Base-by-base conservation (phyloP, 2,329 filamentous ascomycete genomes). In the Sporothrix pallida region DNA sequence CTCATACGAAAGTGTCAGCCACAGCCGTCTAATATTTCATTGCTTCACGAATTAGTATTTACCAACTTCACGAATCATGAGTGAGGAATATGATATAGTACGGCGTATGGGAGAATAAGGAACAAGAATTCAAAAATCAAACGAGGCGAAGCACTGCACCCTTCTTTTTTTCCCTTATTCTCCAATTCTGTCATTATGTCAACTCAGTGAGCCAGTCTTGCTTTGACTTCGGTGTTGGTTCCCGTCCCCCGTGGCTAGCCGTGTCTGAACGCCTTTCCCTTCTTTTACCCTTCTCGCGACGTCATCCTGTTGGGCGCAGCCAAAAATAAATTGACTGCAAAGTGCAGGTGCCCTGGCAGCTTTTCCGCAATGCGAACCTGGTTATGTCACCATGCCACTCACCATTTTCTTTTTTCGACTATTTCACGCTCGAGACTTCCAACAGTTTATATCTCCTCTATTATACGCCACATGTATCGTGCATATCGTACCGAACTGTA, bases 281-380 rank as follows among this genome's bases (percentile, higher is more conserved):
- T 37, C 31, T 37, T 37, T 37, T 37, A 7, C 7, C 31, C 31
- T 7, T 15, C 26, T 71, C 54, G 13, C 56, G 54, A 71, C 56
- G 70, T 71, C 70, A 50, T 71, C 50, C 54, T 56, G 31, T 20
- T 42, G 52, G 68, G 52, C 69, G 69, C 69, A 71, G 69, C 69
- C 69, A 71, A 71, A 71, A 62, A 71, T 48, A 70, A 70, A 63
- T 26, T 56, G 56, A n/a, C 52, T 15, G 5, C 26, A 37, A 60
- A 37, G 23, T 6, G 2, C 17, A 31, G 44, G 44, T 42, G 26
- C 23, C 26, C 58, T 62, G 58, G 13, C 23, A 20, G 62, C 13
- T 44, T 5, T 37, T 37, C 31, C 5, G 31, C 31, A 37, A 37
- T 37, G 31, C 31, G 31, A 3, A 50, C 12, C 48, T 50, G 60